Percentiles rank a stretch among this genome's conserved stretches.
Evolutionary conservation across 1,139 yeast genomes (phyloP).

Genomic region (Yueomyces sp.): DNA sequence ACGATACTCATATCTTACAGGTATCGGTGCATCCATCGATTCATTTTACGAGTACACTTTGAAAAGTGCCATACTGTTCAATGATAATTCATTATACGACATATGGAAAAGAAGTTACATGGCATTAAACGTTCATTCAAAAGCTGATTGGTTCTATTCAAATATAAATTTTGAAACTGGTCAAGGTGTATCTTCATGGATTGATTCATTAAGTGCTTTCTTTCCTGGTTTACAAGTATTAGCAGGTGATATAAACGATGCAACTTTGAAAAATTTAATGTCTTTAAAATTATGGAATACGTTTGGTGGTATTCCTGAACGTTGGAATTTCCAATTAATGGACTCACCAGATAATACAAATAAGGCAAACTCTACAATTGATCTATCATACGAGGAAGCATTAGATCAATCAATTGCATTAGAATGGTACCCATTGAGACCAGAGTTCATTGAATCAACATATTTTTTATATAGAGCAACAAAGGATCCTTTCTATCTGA

Average conservation of each 20-base stretch:
- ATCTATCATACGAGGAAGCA: neutral
- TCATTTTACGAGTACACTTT: constrained; percentile 84
- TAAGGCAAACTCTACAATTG: neutral
- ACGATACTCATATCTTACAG: constrained; percentile 55
- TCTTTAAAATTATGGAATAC: constrained; percentile 70
- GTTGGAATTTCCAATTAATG: constrained; percentile 46
- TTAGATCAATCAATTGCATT: constrained; percentile 28
- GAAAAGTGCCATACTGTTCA: constrained; percentile 60
- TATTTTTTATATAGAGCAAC: constrained; percentile 79
- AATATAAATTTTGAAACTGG: constrained; percentile 51
- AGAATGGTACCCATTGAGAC: constrained; percentile 89
- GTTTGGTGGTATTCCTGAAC: constrained; percentile 74
- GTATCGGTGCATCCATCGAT: constrained; percentile 89
- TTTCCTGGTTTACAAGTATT: constrained; percentile 78
- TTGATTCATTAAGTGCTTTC: constrained; percentile 78
- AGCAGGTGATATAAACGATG: constrained; percentile 61
- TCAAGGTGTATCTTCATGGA: constrained; percentile 45
- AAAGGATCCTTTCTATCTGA: constrained; percentile 68
- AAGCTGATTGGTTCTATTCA: constrained; percentile 43
- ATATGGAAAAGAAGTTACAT: constrained; percentile 51
- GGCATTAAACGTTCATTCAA: constrained; percentile 41
- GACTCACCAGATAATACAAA: constrained; percentile 1
- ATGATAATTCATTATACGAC: constrained; percentile 46
- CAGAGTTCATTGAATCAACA: constrained; percentile 84
- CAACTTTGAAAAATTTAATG: constrained; percentile 49